Evolutionary conservation across 2,329 filamentous ascomycete species (phyloP).

Genomic region (Fusarium setosum): DNA sequence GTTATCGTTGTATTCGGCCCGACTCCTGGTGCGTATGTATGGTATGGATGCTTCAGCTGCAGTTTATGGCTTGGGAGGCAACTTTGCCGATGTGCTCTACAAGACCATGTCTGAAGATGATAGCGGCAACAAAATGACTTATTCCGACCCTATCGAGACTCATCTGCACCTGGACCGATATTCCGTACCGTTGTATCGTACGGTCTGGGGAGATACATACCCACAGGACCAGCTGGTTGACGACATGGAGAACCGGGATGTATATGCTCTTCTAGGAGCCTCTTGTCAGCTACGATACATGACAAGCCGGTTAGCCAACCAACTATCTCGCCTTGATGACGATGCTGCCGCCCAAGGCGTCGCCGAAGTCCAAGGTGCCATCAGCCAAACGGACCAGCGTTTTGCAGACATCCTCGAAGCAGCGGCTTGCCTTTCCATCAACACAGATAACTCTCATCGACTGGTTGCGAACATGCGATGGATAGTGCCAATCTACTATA

Average conservation of each 20-base stretch:
- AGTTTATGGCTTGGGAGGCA: conserved; percentile 46
- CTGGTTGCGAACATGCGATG: conserved; percentile 48
- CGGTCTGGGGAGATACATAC: conserved; percentile 47
- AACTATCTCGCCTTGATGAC: conserved; percentile 15
- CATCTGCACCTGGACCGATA: conserved; percentile 45
- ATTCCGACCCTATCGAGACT: conserved; percentile 10
- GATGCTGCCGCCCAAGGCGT: conserved; percentile 32
- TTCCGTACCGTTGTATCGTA: conserved; percentile 47
- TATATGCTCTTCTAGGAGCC: conserved; percentile 45
- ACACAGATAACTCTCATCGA: conserved; percentile 41
- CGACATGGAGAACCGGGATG: conserved; percentile 48
- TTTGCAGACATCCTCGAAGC: conserved; percentile 42
- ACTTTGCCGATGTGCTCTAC: conserved; percentile 41
- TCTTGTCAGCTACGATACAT: conserved; percentile 46
- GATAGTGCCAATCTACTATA: conserved; percentile 49
- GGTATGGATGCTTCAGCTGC: conserved; percentile 45
- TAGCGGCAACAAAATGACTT: neutral
- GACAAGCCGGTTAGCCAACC: conserved; percentile 44
- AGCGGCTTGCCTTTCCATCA: conserved; percentile 33
- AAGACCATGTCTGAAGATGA: neutral
- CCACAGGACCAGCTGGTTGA: conserved; percentile 48
- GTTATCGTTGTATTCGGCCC: conserved; percentile 47
- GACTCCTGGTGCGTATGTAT: conserved; percentile 48
- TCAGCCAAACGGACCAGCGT: conserved; percentile 26
- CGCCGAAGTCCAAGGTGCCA: conserved; percentile 27